A percentile compares a stretch with the other conserved stretches of the same genome.
Conservation (phyloP, 768 basidiomycete genomes). For the Tephrocybe sp. region DNA sequence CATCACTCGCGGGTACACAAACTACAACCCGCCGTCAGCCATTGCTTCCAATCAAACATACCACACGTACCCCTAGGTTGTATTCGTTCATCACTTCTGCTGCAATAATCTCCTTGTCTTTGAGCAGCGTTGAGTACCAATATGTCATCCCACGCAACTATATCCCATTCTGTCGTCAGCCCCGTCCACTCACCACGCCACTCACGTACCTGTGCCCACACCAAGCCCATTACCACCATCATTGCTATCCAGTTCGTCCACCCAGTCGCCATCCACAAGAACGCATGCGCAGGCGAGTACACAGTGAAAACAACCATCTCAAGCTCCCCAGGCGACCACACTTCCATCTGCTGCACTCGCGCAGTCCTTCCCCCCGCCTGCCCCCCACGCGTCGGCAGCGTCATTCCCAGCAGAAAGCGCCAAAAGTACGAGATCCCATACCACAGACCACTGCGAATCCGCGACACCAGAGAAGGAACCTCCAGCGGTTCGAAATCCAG, state of each 20-base stretch:
- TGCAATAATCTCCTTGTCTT: slow-evolving; percentile 73
- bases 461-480: slow-evolving; percentile 44
- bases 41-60: slow-evolving; percentile 7
- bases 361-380: slow-evolving; percentile 41
- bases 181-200: background rate
- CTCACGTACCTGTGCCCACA: slow-evolving; percentile 61
- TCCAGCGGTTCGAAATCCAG: slow-evolving; percentile 44
- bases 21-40: slow-evolving; percentile 40
- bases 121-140: slow-evolving; percentile 64
- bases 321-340: slow-evolving; percentile 76
- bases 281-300: slow-evolving; percentile 76
- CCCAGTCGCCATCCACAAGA: slow-evolving; percentile 72
- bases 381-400: slow-evolving; percentile 39
- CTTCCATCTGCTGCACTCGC: slow-evolving; percentile 73
- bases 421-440: slow-evolving; percentile 53
- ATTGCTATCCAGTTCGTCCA: slow-evolving; percentile 78
- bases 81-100: slow-evolving; percentile 86
- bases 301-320: slow-evolving; percentile 69
- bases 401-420: slow-evolving; percentile 68
- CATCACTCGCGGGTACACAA: slow-evolving; percentile 80
- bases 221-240: slow-evolving; percentile 63
- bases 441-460: slow-evolving; percentile 48
- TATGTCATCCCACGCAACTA: slow-evolving; percentile 52
- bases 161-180: background rate
- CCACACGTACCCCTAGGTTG: slow-evolving; percentile 61